Conservation (phyloP, 108 stramenopile species). For the Nitzschia palea region DNA sequence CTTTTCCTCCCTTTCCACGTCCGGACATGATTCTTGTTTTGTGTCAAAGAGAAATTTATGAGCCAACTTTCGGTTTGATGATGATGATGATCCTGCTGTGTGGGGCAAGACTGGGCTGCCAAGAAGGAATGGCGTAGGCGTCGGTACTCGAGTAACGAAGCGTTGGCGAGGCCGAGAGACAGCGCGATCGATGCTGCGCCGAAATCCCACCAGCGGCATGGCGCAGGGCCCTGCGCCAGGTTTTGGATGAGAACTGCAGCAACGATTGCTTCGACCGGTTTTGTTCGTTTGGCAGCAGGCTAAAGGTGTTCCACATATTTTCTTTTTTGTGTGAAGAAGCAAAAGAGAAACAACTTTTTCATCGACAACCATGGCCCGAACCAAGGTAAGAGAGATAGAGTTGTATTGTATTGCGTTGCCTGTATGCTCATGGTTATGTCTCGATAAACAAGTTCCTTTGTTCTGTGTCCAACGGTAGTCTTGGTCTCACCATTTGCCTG, state of each 20-base stretch:
- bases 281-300: background rate
- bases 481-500: too few relatives aligned
- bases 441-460: too few relatives aligned
- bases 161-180: too few relatives aligned
- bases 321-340: background rate
- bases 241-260: slow-evolving; percentile 1
- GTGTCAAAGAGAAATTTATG: background rate
- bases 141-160: too few relatives aligned
- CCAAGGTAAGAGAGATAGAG: slow-evolving; percentile 80
- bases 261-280: background rate
- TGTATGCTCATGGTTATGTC: too few relatives aligned
- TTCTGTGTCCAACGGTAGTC: too few relatives aligned
- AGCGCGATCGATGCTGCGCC: too few relatives aligned
- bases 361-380: slow-evolving; percentile 85
- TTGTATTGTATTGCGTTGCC: too few relatives aligned
- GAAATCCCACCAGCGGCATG: too few relatives aligned
- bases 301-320: background rate
- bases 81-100: too few relatives aligned
- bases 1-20: slow-evolving; percentile 90
- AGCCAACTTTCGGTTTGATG: background rate
- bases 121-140: too few relatives aligned
- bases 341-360: slow-evolving; percentile 4
- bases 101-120: too few relatives aligned
- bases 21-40: slow-evolving; percentile 55
- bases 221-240: slow-evolving; percentile 7